Evolutionary conservation across 257 asterid species (phyloP).

Genomic region (Rehmannia glutinosa): DNA sequence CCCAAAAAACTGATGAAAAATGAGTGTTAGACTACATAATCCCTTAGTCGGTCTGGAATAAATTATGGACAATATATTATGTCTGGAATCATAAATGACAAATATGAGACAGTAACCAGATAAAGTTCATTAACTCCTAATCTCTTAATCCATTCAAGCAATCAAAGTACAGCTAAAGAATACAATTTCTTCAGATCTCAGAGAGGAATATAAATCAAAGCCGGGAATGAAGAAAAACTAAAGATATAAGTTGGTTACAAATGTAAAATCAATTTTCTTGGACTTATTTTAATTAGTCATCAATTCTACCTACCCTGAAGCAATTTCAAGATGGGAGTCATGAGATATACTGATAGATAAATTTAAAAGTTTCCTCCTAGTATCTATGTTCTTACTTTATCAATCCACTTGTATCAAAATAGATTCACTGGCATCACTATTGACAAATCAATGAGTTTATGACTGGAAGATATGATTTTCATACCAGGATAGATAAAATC

Average conservation of each 20-base stretch:
- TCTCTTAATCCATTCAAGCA: conserved; percentile 4
- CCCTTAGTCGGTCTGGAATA: too few relatives aligned
- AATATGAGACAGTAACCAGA: not conserved
- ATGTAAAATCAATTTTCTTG: not conserved
- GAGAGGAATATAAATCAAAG: not conserved
- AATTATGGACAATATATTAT: not conserved
- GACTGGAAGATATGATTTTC: too few relatives aligned
- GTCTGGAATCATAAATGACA: not conserved
- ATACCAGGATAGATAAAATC: too few relatives aligned
- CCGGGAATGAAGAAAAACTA: not conserved
- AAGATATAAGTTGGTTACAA: not conserved
- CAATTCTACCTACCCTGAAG: not conserved
- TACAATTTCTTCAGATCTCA: not conserved
- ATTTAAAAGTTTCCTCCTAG: too few relatives aligned
- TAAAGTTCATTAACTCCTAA: not conserved
- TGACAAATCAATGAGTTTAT: too few relatives aligned
- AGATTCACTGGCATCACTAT: too few relatives aligned
- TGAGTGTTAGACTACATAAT: too few relatives aligned
- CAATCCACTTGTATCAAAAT: too few relatives aligned
- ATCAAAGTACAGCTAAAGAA: not conserved
- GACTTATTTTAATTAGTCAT: not conserved
- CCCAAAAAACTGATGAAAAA: too few relatives aligned
- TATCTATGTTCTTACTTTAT: too few relatives aligned
- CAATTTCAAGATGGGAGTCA: too few relatives aligned
- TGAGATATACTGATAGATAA: too few relatives aligned